Conservation (phyloP, 1,284 basidiomycete genomes). For the Mixia osmundae region DNA sequence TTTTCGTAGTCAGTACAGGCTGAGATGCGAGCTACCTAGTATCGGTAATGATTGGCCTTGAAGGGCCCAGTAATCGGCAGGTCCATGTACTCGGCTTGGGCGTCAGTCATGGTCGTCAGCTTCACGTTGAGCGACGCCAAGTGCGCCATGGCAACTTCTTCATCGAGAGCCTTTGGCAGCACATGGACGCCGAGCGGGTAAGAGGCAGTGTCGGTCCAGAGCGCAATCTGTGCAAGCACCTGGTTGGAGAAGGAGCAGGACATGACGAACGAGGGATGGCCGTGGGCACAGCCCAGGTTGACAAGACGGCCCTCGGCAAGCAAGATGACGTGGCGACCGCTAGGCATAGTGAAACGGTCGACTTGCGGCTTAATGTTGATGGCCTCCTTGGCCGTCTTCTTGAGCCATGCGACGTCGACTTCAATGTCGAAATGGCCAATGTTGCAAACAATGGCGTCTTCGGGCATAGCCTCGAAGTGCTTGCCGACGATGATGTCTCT, state of each 20-base stretch:
- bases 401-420: conserved; percentile 97
- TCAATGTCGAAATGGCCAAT: conserved; percentile 98
- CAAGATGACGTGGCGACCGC: conserved; percentile 81
- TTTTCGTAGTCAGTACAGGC: too few species aligned
- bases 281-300: conserved; percentile 52
- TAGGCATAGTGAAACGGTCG: conserved; percentile 82
- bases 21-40: too few species aligned
- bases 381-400: conserved; percentile 61
- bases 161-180: conserved; percentile 91
- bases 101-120: conserved; percentile 51
- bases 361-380: conserved; percentile 98
- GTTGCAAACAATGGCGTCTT: conserved; percentile 98
- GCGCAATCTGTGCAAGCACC: conserved; percentile 90
- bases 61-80: conserved; percentile 73
- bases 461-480: conserved; percentile 86
- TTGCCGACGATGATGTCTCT: conserved; percentile 85
- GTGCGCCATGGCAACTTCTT: conserved; percentile 95
- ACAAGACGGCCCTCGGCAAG: conserved; percentile 97
- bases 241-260: conserved; percentile 99
- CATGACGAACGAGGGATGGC: conserved; percentile 64
- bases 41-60: conserved; percentile 26
- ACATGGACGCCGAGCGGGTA: conserved; percentile 89
- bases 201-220: conserved; percentile 74
- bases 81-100: conserved; percentile 80
- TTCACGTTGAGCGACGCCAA: conserved; percentile 27